A percentile compares a stretch with the other conserved stretches of the same genome.
phyloP scores from a whole-genome alignment of 106 monocot species.

The Dendrobium huoshanense region DNA sequence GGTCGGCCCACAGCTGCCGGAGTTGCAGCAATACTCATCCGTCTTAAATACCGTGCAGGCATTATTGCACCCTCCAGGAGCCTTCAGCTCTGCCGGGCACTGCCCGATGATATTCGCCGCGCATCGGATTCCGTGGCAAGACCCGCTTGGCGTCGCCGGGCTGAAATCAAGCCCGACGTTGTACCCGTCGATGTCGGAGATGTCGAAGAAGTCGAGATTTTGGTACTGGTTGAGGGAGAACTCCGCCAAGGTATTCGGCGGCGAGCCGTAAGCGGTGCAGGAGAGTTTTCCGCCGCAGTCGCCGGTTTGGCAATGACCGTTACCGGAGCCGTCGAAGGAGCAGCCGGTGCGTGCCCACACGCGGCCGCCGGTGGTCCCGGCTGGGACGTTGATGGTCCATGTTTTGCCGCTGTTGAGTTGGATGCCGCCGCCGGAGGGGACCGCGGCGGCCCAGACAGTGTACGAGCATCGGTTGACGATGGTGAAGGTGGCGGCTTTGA shows the following conservation, averaged over 20 bases:
- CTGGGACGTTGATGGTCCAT: background rate
- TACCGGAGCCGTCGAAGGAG: background rate
- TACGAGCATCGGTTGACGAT: background rate
- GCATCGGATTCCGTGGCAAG: conserved; percentile 11
- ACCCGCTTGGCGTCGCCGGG: conserved; percentile 9
- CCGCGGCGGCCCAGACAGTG: conserved; percentile 1
- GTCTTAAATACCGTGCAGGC: conserved; percentile 45
- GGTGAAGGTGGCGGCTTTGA: background rate
- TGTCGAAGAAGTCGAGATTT: conserved; percentile 24
- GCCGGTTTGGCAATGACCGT: background rate
- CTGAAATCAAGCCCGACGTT: conserved; percentile 32
- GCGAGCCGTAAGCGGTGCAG: background rate
- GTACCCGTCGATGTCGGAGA: conserved; percentile 30
- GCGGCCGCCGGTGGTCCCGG: background rate
- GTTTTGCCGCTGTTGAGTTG: background rate
- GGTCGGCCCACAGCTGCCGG: conserved; percentile 24
- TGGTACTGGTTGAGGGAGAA: conserved; percentile 4
- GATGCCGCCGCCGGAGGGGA: background rate
- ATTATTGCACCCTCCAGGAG: conserved; percentile 34
- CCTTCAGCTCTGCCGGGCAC: conserved; percentile 31
- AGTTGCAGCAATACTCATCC: conserved; percentile 30
- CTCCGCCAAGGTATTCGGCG: background rate
- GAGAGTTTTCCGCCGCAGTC: background rate
- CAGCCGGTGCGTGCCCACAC: conserved; percentile 3
- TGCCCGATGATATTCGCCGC: conserved; percentile 17